Conservation (phyloP, 805 yeast species). For the Naumovozyma castellii region DNA sequence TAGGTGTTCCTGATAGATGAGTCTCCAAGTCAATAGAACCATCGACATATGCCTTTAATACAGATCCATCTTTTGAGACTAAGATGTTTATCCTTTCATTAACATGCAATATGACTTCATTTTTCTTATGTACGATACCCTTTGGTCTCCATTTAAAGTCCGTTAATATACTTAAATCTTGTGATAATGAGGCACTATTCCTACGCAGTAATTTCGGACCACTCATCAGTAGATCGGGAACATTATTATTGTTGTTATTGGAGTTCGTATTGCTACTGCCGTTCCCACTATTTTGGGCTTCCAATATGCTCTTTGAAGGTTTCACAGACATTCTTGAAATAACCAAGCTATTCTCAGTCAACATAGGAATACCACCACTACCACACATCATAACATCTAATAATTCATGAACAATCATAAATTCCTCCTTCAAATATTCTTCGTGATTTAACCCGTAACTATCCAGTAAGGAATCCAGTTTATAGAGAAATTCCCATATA, state of each 20-base stretch:
- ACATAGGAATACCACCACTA: conserved; percentile 21
- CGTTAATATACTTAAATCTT: conserved; percentile 17
- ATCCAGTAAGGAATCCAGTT: conserved; percentile 45
- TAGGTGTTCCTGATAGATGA: conserved; percentile 72
- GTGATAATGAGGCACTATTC: conserved; percentile 9
- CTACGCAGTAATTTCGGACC: conserved; percentile 17
- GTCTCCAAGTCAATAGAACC: conserved; percentile 67
- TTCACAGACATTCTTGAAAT: conserved; percentile 17
- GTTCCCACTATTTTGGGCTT: conserved; percentile 4
- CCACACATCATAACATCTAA: conserved; percentile 52
- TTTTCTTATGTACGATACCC: conserved; percentile 56
- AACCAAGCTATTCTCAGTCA: conserved; percentile 22
- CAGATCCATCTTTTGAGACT: conserved; percentile 53
- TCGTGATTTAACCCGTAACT: conserved; percentile 35
- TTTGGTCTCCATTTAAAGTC: conserved; percentile 58
- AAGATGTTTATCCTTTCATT: conserved; percentile 66
- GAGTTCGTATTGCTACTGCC: neutral
- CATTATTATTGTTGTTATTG: neutral
- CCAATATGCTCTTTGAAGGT: conserved; percentile 9
- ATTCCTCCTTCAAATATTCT: conserved; percentile 49
- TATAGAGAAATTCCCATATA: conserved; percentile 69
- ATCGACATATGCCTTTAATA: conserved; percentile 62
- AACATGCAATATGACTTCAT: conserved; percentile 70
- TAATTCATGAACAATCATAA: conserved; percentile 62
- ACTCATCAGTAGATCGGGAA: neutral